phyloP scores from a whole-genome alignment of 208 protist species.

The Trypanosoma cruzi region DNA sequence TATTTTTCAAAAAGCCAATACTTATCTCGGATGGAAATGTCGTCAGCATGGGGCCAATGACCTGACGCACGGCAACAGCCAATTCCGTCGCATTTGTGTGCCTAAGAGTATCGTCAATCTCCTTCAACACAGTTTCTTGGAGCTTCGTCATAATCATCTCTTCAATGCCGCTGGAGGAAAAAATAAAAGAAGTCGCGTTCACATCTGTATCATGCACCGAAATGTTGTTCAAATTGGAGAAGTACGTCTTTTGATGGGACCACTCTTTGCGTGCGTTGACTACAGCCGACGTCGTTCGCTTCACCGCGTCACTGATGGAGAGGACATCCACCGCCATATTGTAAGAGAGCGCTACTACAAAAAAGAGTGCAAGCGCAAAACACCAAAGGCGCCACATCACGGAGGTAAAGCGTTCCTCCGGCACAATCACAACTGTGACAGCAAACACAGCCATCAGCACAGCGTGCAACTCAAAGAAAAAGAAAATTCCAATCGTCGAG shows the following conservation, averaged over 20 bases:
- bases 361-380: conserved; percentile 38
- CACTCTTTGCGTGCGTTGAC: conserved; percentile 25
- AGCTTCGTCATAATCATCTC: conserved; percentile 23
- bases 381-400: conserved; percentile 54
- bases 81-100: conserved; percentile 53
- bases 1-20: conserved; percentile 1
- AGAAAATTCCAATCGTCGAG: conserved; percentile 37
- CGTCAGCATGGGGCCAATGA: conserved; percentile 11
- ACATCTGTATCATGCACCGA: not conserved
- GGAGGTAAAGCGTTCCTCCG: conserved; percentile 28
- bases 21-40: conserved; percentile 16
- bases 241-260: not conserved
- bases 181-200: conserved; percentile 3
- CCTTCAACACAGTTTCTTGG: conserved; percentile 43
- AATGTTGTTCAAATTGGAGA: not conserved
- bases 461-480: conserved; percentile 53
- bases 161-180: conserved; percentile 6
- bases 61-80: conserved; percentile 16
- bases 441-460: conserved; percentile 43
- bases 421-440: conserved; percentile 35
- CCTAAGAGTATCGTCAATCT: conserved; percentile 43
- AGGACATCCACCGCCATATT: conserved; percentile 53
- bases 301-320: conserved; percentile 44
- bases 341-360: conserved; percentile 45
- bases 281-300: conserved; percentile 48